Base-by-base conservation (phyloP, 106 monocot genomes). In the Acorus gramineus region DNA sequence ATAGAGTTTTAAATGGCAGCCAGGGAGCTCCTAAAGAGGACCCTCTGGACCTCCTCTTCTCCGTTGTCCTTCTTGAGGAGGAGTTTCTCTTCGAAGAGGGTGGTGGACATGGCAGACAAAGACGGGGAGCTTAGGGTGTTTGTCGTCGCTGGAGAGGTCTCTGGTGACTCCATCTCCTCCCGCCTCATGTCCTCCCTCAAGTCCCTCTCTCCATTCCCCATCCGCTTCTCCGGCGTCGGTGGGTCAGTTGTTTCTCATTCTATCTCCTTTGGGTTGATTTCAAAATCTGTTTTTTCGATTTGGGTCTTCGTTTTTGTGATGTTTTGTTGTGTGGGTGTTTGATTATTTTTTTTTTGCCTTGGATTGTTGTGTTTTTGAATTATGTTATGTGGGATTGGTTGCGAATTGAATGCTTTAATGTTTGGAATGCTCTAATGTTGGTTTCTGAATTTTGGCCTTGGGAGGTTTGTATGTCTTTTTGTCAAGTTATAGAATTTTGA, bases 41-140 rank as follows among this genome's bases (percentile, higher is more conserved):
- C 28, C 28, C 28, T 28, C 28, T 28, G 28, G 28, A 28, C 28
- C 28, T 28, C 28, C 0, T 28, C 1, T 28, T 28, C 28, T 28
- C 28, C 28, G 28, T 28, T 28, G 28, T 28, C 28, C 28, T 28
- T 28, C 28, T 28, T 28, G 56, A 11, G 56, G 10, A 11, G 6
- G n/a, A n/a, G 4, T 4, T 56, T 56, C 56, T 56, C 56, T 11
- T 56, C n/a, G 10, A 56, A 12, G 56, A 56, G 56, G 56, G 56
- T 12, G 56, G 48, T 90, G 42, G 94, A 90, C 63, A 77, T 72
- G 74, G 94, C 90, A 2, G 69, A 75, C 7, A 53, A 66, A 6
- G 90, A 90, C 59, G 86, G 86, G 70, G 90, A 95, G 80, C 71
- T 95, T n/a, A 74, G 86, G 64, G 90, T 85, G 46, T 95, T 86